Base-by-base conservation (phyloP, 2,329 filamentous ascomycete genomes). In the Sporothrix euskadiensis region DNA sequence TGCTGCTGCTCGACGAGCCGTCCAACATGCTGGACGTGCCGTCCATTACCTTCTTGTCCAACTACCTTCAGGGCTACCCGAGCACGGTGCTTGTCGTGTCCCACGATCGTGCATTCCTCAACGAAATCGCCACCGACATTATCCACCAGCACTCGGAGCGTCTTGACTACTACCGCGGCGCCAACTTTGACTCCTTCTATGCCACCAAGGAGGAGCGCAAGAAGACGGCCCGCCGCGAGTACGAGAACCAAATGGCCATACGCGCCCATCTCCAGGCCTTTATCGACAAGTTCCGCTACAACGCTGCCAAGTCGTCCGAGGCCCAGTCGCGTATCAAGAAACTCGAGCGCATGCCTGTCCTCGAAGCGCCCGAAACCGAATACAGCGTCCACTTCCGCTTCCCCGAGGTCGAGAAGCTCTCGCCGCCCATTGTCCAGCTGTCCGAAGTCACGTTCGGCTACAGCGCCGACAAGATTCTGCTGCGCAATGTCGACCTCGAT, bases 1-100 rank as follows among this genome's bases (percentile, higher is more conserved):
- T 99, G 71, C 85, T 99, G 74, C 88, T 99, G 81, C 94, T 99
- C 78, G 96, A 99, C 85, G 96, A 99, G 90, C 96, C 96, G 84
- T 98, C 95, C 73, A 98, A 98, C 90, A 98, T 98, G 95, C 94
- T 99, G 93, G 96, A 98, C 84, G 96, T 99, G 73, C 96, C 96
- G n/a, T 98, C 96, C 32, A 98, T 99, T 80, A 97, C 96, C 73
- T 99, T 98, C 89, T 88, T 99, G 81, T 92, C 95, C 66, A 95
- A 94, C 80, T 99, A 99, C 81, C 91, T 99, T 9, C 94, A 98
- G 82, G 87, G 86, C 68, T 99, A 99, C 80, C 95, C 95, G 54
- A 97, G 94, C 83, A 98, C 96, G 1, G 90, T 99, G 39, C 87
- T 99, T 16, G 95, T 99, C 71, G 96, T 99, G 76, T 97, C 94